Conservation (phyloP, 768 basidiomycete genomes). For the Amanita rubescens region DNA sequence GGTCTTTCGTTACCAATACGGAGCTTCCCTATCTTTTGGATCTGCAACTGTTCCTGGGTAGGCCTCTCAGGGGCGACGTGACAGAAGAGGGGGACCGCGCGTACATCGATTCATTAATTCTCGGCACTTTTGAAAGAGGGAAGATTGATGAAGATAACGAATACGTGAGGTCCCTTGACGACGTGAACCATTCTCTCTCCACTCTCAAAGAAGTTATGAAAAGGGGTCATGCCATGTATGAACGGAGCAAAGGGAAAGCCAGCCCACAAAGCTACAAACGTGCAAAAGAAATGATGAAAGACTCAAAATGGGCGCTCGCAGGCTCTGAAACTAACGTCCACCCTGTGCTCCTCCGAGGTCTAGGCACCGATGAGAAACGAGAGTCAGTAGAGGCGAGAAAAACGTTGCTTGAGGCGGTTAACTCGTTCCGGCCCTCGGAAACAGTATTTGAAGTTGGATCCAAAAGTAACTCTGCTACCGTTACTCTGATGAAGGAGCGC, state of each 20-base stretch:
- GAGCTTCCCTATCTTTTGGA: conserved; percentile 92
- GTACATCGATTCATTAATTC: conserved; percentile 66
- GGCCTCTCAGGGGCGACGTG: conserved; percentile 58
- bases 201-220: conserved; percentile 75
- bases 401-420: conserved; percentile 64
- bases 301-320: conserved; percentile 62
- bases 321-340: conserved; percentile 61
- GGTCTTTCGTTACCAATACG: conserved; percentile 81
- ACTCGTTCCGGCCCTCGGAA: conserved; percentile 77
- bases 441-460: conserved; percentile 88
- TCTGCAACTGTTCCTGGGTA: conserved; percentile 85
- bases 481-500: conserved; percentile 82
- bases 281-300: conserved; percentile 80
- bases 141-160: conserved; percentile 80
- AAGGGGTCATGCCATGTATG: conserved; percentile 89
- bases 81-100: conserved; percentile 44
- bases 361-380: conserved; percentile 26
- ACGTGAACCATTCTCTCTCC: conserved; percentile 54
- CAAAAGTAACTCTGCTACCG: conserved; percentile 55
- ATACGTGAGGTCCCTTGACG: conserved; percentile 61
- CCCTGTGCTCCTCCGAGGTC: conserved; percentile 52
- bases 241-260: conserved; percentile 88
- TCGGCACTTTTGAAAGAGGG: conserved; percentile 80
- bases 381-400: conserved; percentile 51
- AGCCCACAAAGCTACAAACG: conserved; percentile 79